phyloP scores from a whole-genome alignment of 768 basidiomycete genomes.

The Rhizopogon roseolus region DNA sequence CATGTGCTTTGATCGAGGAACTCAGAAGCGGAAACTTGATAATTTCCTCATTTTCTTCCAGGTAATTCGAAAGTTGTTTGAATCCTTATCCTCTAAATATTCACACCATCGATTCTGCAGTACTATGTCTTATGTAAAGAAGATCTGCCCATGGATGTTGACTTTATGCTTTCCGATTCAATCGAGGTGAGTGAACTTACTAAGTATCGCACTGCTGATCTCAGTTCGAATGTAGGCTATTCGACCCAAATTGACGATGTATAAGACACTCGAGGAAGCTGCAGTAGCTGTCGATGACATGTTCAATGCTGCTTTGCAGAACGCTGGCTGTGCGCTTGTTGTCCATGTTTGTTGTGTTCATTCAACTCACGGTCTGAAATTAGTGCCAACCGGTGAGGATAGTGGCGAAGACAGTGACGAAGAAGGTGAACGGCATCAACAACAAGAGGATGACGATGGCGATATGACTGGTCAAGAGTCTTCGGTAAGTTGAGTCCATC shows the following conservation, averaged over 20 bases:
- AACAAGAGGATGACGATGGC: conserved; percentile 64
- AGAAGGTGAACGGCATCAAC: conserved; percentile 33
- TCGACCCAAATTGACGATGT: conserved; percentile 71
- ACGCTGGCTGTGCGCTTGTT: conserved; percentile 43
- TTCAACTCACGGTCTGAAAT: conserved; percentile 11
- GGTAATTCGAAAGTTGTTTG: conserved; percentile 35
- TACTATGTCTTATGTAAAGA: conserved; percentile 91
- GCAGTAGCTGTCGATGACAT: conserved; percentile 88
- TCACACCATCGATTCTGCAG: conserved; percentile 25
- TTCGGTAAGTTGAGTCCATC: conserved; percentile 38
- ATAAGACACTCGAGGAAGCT: conserved; percentile 81
- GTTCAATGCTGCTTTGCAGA: conserved; percentile 64
- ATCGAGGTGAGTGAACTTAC: conserved; percentile 58
- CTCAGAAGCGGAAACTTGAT: conserved; percentile 89
- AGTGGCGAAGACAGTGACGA: conserved; percentile 53
- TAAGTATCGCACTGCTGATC: conserved; percentile 1
- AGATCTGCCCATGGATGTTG: conserved; percentile 92
- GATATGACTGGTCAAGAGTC: conserved; percentile 45
- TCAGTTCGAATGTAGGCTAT: conserved; percentile 50
- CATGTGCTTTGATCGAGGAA: conserved; percentile 95
- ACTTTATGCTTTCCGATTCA: conserved; percentile 95
- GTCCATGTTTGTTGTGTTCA: background rate
- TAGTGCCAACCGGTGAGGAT: conserved; percentile 32
- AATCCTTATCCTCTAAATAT: background rate
- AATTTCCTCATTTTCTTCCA: conserved; percentile 92